phyloP scores from a whole-genome alignment of 495 filamentous ascomycete genomes.

The Aspergillus biplanus region DNA sequence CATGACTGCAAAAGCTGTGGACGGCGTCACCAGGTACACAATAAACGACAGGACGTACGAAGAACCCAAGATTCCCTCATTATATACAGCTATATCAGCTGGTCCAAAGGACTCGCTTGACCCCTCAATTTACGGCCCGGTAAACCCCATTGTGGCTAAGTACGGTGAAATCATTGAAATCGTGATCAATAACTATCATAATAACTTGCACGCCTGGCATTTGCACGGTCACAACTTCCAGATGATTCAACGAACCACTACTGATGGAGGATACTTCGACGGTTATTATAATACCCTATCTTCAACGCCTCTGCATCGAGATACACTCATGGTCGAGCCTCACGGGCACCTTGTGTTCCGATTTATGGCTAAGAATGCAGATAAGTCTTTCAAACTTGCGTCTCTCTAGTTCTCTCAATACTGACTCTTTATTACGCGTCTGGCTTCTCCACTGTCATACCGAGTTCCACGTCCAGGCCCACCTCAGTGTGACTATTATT shows the following conservation, averaged over 20 bases:
- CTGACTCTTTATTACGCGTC: constrained; percentile 34
- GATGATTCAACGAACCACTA: constrained; percentile 39
- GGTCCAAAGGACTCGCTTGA: constrained; percentile 57
- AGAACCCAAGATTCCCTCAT: constrained; percentile 69
- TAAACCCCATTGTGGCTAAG: constrained; percentile 49
- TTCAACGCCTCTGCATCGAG: constrained; percentile 55
- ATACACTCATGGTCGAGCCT: constrained; percentile 58
- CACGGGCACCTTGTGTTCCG: constrained; percentile 62
- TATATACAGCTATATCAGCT: constrained; percentile 68
- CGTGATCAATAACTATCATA: constrained; percentile 66
- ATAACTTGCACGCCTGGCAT: constrained; percentile 67
- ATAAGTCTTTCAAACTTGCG: constrained; percentile 26
- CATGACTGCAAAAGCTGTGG: constrained; percentile 56
- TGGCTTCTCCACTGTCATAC: constrained; percentile 80
- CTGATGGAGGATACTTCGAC: constrained; percentile 50
- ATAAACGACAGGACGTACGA: constrained; percentile 52
- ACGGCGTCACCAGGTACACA: constrained; percentile 60
- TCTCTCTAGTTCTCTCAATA: not conserved
- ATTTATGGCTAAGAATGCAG: constrained; percentile 72
- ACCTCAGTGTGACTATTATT: constrained; percentile 68
- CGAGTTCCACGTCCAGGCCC: constrained; percentile 74
- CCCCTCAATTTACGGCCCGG: constrained; percentile 36
- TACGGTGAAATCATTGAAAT: constrained; percentile 61
- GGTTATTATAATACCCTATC: constrained; percentile 45
- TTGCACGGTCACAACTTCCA: constrained; percentile 66